These are phyloP conservation scores for Diospyros lotus DNA, from an alignment of 148 eudicot genomes.

Conservation along the genomic window DNA sequence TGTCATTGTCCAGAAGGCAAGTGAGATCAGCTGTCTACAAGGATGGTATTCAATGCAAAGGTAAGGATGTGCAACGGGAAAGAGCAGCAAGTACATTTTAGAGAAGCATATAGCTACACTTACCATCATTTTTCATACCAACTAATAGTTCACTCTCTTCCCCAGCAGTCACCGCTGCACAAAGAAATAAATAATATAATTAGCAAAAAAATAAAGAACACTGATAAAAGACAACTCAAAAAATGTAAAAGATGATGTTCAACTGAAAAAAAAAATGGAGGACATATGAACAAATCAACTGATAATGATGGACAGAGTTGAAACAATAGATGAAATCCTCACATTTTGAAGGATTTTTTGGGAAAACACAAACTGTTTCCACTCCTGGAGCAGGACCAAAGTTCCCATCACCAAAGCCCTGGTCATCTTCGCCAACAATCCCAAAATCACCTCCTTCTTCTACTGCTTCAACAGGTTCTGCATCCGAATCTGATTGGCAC, in stretches of 20 bases:
- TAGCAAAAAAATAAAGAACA: not conserved
- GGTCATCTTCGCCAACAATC: slow-evolving; percentile 60
- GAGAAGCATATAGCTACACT: not conserved
- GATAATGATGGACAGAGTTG: too few species aligned
- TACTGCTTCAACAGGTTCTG: slow-evolving; percentile 35
- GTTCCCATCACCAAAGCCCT: slow-evolving; percentile 43
- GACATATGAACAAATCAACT: not conserved
- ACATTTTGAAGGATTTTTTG: slow-evolving; percentile 70
- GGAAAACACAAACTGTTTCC: slow-evolving; percentile 79
- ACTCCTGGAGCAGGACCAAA: slow-evolving; percentile 71
- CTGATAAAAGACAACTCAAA: not conserved
- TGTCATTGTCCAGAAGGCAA: slow-evolving; percentile 22
- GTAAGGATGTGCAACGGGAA: not conserved
- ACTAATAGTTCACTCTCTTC: slow-evolving; percentile 73
- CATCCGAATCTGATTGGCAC: slow-evolving; percentile 49
- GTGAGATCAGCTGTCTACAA: not conserved
- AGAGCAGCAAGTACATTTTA: not conserved
- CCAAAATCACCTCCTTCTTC: slow-evolving; percentile 60
- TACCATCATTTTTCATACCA: slow-evolving; percentile 88
- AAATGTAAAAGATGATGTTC: not conserved
- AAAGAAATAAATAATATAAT: slow-evolving; percentile 5
- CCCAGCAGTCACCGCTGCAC: slow-evolving; percentile 77
- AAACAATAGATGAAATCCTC: slow-evolving; percentile 1
- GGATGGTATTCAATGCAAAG: not conserved
- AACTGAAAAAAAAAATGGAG: not conserved